Base-by-base conservation (phyloP, 2,329 filamentous ascomycete genomes). In the Fusarium metavorans region DNA sequence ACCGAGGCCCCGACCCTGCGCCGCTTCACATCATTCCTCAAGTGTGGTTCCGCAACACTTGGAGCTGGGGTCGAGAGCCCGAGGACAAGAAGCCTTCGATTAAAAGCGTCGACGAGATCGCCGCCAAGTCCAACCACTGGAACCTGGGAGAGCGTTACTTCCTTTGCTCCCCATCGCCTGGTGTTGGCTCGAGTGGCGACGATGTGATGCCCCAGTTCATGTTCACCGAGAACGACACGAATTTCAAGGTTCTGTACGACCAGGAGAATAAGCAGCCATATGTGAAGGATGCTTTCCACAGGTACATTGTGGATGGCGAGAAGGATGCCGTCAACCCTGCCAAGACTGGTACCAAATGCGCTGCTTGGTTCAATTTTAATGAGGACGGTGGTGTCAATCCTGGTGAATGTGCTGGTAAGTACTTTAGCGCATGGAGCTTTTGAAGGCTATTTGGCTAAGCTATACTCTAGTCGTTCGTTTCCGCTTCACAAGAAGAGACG, bases 201-300 rank as follows among this genome's bases (percentile, higher is more conserved):
- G 96, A 98, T 83, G 92, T 98, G 45, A 87, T 95, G 80, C 97
- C 97, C 3, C 87, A 94, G 79, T 86, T 98, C 77, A 87, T 98
- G 67, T 98, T 97, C 84, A 98, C 96, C 1, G 96, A 98, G 78
- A 98, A 98, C 80, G 95, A 98, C 79, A 97, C 94, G 77, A 98
- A 98, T 81, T 93, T 91, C 81, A 88, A 95, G 73, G 84, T 87
- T 14, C 88, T 98, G 2, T 98, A 97, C 83, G 88, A 88, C 5
- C 92, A 92, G 57, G 86, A 94, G 82, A 98, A 98, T 82, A 89
- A 92, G 76, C 91, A 93, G 39, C 91, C 92, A 0, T 98, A 95
- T 78, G 95, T 98, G 81, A 98, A 98, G 84, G 96, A 98, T 83
- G 97, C 94, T 14, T 98, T 98, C 84, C 96, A 98, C 82, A 89